Evolutionary conservation across 108 stramenopile genomes (phyloP).

Genomic region (Skeletonema menzelii): DNA sequence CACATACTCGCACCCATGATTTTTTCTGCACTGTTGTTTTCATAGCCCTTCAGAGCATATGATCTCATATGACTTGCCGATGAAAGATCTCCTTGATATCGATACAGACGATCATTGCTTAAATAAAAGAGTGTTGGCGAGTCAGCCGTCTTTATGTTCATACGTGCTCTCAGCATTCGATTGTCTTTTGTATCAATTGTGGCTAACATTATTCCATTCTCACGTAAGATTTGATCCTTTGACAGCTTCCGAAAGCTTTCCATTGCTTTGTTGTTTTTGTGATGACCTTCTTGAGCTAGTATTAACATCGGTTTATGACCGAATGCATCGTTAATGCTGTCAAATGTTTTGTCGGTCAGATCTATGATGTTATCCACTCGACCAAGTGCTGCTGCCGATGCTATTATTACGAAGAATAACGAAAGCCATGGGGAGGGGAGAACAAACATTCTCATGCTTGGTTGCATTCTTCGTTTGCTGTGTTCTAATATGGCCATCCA

Average conservation of each 20-base stretch:
- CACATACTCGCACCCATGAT: not conserved
- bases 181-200: conserved; percentile 1
- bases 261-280: not conserved
- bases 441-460: not conserved
- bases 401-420: too few relatives aligned
- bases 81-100: conserved; percentile 6
- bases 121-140: conserved; percentile 6
- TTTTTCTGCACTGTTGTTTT: conserved; percentile 3
- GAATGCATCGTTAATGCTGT: not conserved
- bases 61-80: conserved; percentile 3
- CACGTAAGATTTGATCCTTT: conserved; percentile 1
- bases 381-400: not conserved
- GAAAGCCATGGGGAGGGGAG: not conserved
- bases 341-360: conserved; percentile 16
- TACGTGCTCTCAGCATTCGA: conserved; percentile 4
- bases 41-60: conserved; percentile 7
- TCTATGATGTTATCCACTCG: not conserved
- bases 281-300: not conserved
- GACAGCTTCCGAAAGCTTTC: conserved; percentile 3
- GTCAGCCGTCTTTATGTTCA: not conserved
- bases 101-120: conserved; percentile 3
- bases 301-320: conserved; percentile 3
- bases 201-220: conserved; percentile 6
- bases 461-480: not conserved
- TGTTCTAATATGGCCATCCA: too few relatives aligned